A percentile compares a stretch with the other conserved stretches of the same genome.
Evolutionary conservation across 2,329 filamentous ascomycete species (phyloP).

Genomic region (Hypoxylon sp.): DNA sequence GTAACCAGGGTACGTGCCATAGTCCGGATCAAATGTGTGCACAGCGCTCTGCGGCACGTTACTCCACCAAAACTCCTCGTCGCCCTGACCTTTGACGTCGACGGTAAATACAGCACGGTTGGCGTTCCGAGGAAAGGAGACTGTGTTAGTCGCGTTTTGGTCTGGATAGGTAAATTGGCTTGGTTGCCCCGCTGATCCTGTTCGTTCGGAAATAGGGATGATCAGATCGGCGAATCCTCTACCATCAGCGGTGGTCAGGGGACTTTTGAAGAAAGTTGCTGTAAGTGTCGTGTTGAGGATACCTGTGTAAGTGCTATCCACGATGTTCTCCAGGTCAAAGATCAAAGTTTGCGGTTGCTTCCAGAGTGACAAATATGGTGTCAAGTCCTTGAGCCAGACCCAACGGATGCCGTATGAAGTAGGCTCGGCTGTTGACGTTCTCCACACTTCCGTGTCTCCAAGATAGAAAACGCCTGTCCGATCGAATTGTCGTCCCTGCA

Average conservation of each 20-base stretch:
- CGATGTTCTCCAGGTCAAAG: slow-evolving; percentile 83
- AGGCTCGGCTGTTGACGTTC: slow-evolving; percentile 87
- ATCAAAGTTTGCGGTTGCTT: slow-evolving; percentile 79
- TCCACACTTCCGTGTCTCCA: slow-evolving; percentile 83
- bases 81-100: slow-evolving; percentile 81
- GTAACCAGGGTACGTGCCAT: slow-evolving; percentile 74
- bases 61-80: slow-evolving; percentile 89
- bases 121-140: slow-evolving; percentile 76
- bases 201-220: slow-evolving; percentile 74
- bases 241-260: slow-evolving; percentile 56
- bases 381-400: slow-evolving; percentile 86
- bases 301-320: slow-evolving; percentile 80
- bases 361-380: slow-evolving; percentile 78
- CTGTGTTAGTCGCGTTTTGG: slow-evolving; percentile 70
- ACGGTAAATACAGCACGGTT: slow-evolving; percentile 81
- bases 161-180: slow-evolving; percentile 79
- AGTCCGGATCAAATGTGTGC: slow-evolving; percentile 70
- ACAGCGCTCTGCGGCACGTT: slow-evolving; percentile 78
- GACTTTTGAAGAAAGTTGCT: slow-evolving; percentile 76
- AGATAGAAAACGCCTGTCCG: slow-evolving; percentile 82
- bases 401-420: slow-evolving; percentile 77
- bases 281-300: slow-evolving; percentile 81
- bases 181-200: slow-evolving; percentile 64
- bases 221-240: slow-evolving; percentile 73
- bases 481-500: slow-evolving; percentile 81